Evolutionary conservation across 176 grass and related monocot genomes (phyloP).

Genomic region (Calamus simplicifolius): DNA sequence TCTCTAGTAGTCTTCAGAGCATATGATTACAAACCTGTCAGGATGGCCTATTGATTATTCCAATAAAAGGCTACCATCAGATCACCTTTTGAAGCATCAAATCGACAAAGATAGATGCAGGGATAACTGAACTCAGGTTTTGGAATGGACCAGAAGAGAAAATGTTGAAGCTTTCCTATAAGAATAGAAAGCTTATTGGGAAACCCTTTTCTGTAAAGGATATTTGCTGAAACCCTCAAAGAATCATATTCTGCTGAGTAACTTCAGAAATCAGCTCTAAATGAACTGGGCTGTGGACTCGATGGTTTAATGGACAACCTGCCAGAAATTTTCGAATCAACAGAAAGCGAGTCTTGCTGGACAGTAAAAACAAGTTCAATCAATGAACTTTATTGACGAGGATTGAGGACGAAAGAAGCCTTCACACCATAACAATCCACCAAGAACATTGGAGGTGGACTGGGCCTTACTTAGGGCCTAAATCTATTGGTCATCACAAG

Average conservation of each 20-base stretch:
- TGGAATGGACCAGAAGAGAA: conserved; percentile 31
- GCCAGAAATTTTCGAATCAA: neutral
- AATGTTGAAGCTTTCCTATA: conserved; percentile 36
- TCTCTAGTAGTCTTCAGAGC: too few species aligned
- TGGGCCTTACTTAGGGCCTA: too few species aligned
- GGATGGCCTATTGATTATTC: conserved; percentile 7
- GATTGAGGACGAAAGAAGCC: conserved; percentile 7
- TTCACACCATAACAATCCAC: too few species aligned
- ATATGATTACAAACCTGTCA: too few species aligned
- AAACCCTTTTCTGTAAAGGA: conserved; percentile 28
- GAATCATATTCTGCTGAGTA: conserved; percentile 27
- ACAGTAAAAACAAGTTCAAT: conserved; percentile 15
- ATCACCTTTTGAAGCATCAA: too few species aligned
- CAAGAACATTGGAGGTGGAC: too few species aligned
- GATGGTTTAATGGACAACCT: neutral
- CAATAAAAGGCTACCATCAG: conserved; percentile 8
- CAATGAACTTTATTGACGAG: conserved; percentile 33
- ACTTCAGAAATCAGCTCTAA: too few species aligned
- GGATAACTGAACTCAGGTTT: conserved; percentile 40
- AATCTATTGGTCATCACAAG: too few species aligned
- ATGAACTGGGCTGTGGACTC: too few species aligned
- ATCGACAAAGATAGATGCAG: neutral
- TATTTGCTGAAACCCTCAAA: conserved; percentile 46
- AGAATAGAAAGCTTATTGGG: conserved; percentile 10
- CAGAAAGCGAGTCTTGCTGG: neutral